phyloP scores from a whole-genome alignment of 2,329 filamentous ascomycete species.

The Cladosporium sp. region DNA sequence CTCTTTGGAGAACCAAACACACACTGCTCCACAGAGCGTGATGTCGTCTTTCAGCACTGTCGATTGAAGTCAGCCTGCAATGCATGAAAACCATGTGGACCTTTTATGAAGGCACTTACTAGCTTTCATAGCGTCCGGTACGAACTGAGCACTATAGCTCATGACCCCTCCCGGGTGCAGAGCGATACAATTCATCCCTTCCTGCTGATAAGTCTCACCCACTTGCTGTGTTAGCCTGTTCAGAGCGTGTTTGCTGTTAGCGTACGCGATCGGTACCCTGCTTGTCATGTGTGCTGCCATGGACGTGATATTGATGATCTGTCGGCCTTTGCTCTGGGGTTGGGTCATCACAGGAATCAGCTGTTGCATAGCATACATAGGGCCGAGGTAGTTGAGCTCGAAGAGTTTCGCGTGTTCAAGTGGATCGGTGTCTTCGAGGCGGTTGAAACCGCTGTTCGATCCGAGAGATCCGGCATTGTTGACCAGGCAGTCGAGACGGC shows the following conservation, averaged over 20 bases:
- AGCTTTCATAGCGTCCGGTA: conserved; percentile 4
- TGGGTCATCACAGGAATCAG: conserved; percentile 2
- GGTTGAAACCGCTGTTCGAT: conserved; percentile 3
- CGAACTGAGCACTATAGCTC: conserved; percentile 8
- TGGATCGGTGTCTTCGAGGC: conserved; percentile 3
- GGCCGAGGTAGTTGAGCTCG: conserved; percentile 8
- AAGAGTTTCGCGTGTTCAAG: conserved; percentile 4
- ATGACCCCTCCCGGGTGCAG: conserved; percentile 17
- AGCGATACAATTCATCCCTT: conserved; percentile 14
- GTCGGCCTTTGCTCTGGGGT: conserved; percentile 1
- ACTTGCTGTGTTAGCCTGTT: conserved; percentile 17
- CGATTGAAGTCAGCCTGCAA: background rate
- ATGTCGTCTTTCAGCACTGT: conserved; percentile 15
- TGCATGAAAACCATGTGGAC: background rate
- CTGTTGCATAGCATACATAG: conserved; percentile 6
- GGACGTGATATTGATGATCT: conserved; percentile 16
- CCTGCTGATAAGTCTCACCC: conserved; percentile 10
- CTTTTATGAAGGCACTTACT: background rate
- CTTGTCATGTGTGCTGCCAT: conserved; percentile 16
- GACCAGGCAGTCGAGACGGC: conserved; percentile 5
- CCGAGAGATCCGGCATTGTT: conserved; percentile 17
- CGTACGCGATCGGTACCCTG: conserved; percentile 16
- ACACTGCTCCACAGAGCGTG: conserved; percentile 15
- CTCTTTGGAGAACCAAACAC: conserved; percentile 17
- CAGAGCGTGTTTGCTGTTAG: conserved; percentile 15